Conservation (phyloP, 2,329 filamentous ascomycete species). For the Penicillium sp. region DNA sequence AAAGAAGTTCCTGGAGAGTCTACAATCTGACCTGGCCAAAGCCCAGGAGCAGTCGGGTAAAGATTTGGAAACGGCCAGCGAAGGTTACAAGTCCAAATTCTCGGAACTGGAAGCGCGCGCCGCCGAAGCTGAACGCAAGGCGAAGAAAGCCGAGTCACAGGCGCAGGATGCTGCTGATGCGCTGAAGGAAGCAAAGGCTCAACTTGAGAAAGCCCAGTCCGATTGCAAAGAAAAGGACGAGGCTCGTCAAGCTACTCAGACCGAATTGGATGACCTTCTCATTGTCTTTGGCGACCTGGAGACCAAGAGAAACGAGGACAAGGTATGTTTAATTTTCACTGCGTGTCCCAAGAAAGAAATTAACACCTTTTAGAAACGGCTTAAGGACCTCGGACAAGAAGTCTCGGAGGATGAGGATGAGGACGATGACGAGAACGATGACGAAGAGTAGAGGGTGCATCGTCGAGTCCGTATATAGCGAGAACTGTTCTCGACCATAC, state of each 20-base stretch:
- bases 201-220: conserved; percentile 32
- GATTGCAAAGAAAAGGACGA: conserved; percentile 54
- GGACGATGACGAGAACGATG: conserved; percentile 57
- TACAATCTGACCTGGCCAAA: conserved; percentile 53
- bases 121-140: conserved; percentile 35
- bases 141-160: conserved; percentile 33
- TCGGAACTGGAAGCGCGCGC: conserved; percentile 52
- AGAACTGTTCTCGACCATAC: not conserved
- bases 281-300: conserved; percentile 80
- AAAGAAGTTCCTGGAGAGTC: conserved; percentile 55
- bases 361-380: conserved; percentile 53
- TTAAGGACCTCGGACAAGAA: conserved; percentile 65
- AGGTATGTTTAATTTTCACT: conserved; percentile 51
- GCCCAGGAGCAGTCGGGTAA: conserved; percentile 50
- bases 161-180: conserved; percentile 52
- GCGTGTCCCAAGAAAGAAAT: not conserved
- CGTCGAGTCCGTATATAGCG: conserved; percentile 7
- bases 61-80: conserved; percentile 58
- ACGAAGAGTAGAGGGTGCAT: conserved; percentile 45
- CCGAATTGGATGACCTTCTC: conserved; percentile 75
- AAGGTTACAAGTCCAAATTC: conserved; percentile 49
- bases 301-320: conserved; percentile 72
- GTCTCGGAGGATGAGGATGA: conserved; percentile 71
- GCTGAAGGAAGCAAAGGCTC: conserved; percentile 47
- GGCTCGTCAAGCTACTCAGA: conserved; percentile 63